Conservation (phyloP, 1,139 yeast species). For the Geotrichum fermentans region DNA sequence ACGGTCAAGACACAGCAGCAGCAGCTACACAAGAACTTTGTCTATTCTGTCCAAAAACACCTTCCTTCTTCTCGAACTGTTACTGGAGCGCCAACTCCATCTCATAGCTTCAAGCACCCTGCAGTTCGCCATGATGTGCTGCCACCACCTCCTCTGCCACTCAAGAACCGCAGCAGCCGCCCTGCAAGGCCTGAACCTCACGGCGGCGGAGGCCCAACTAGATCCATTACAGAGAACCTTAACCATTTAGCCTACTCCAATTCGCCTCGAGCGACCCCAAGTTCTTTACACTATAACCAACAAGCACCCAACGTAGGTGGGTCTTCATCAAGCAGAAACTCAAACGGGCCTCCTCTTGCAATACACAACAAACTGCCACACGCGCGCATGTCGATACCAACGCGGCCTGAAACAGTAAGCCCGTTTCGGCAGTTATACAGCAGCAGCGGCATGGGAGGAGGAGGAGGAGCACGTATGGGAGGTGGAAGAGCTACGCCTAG, state of each 20-base stretch:
- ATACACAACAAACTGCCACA: too few relatives aligned
- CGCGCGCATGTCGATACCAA: conserved; percentile 10
- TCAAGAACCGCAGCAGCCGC: neutral
- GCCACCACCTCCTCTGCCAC: neutral
- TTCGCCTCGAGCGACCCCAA: too few relatives aligned
- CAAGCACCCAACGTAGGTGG: too few relatives aligned
- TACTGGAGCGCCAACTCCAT: neutral
- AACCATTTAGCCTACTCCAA: too few relatives aligned
- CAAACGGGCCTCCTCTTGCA: too few relatives aligned
- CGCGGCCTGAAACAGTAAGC: conserved; percentile 13
- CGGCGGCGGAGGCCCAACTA: too few relatives aligned
- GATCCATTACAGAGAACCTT: too few relatives aligned
- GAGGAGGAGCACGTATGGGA: neutral
- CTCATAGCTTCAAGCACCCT: neutral
- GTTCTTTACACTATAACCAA: too few relatives aligned
- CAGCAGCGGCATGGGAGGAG: conserved; percentile 2
- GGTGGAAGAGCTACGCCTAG: neutral
- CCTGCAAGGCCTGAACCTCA: neutral
- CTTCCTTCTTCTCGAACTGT: conserved; percentile 1
- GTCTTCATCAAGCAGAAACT: too few relatives aligned
- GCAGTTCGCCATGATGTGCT: too few relatives aligned
- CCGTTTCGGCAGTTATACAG: conserved; percentile 19
- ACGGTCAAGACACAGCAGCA: neutral
- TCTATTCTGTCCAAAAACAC: conserved; percentile 12
- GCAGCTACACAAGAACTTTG: too few relatives aligned